Percentiles rank a stretch among this genome's conserved stretches.
These are phyloP conservation scores for Aegle marmelos DNA, from an alignment of 345 rosid species.

Conservation along the genomic window DNA sequence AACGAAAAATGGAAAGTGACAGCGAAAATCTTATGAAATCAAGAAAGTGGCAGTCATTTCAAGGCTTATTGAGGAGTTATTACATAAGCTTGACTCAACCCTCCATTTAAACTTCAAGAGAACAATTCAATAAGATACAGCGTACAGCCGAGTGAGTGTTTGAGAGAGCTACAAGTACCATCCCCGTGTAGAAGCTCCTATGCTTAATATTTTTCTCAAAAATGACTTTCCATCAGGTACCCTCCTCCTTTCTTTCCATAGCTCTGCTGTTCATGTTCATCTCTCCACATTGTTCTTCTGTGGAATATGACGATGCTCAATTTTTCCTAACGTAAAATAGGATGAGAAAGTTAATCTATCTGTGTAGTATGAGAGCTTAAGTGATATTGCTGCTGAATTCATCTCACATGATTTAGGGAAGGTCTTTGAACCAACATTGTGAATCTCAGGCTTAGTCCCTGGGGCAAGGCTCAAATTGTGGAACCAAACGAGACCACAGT, in stretches of 20 bases:
- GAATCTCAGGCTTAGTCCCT: conserved; percentile 34
- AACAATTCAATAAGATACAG: not conserved
- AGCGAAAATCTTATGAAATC: not conserved
- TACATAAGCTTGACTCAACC: not conserved
- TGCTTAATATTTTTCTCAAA: not conserved
- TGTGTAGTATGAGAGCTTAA: conserved; percentile 33
- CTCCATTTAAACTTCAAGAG: not conserved
- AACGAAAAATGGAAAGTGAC: not conserved
- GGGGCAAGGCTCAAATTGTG: conserved; percentile 33
- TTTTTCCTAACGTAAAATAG: not conserved
- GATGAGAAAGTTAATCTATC: conserved; percentile 26
- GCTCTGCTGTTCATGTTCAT: conserved; percentile 14
- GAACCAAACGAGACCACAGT: conserved; percentile 9
- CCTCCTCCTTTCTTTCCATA: conserved; percentile 7
- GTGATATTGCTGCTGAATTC: conserved; percentile 13
- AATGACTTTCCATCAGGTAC: conserved; percentile 17
- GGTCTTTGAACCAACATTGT: conserved; percentile 19
- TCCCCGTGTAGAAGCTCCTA: not conserved
- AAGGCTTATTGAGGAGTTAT: not conserved
- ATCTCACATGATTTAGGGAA: conserved; percentile 19
- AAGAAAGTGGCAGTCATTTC: not conserved
- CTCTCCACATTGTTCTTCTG: conserved; percentile 4
- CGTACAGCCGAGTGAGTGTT: not conserved
- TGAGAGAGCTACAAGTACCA: not conserved
- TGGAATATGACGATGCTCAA: not conserved